Conservation (phyloP, 352 stramenopile species). For the Phytophthora fragariaefolia region DNA sequence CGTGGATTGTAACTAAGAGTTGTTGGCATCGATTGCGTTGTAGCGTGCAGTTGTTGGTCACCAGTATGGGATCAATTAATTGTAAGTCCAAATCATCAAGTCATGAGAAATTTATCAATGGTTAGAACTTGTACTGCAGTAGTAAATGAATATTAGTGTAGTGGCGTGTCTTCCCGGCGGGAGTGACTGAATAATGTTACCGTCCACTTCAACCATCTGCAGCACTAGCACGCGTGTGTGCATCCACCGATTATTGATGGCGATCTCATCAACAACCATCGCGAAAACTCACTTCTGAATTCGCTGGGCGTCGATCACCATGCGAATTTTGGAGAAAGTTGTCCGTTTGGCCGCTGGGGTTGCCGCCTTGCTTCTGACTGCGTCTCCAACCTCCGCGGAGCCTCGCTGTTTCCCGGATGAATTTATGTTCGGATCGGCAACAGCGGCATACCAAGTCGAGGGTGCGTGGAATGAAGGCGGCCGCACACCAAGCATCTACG, state of each 20-base stretch:
- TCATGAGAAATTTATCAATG: too few relatives aligned
- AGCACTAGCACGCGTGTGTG: background rate
- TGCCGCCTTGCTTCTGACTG: conserved; percentile 2
- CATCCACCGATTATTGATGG: background rate
- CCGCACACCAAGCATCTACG: conserved; percentile 89
- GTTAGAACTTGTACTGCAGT: too few relatives aligned
- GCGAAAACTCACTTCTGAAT: conserved; percentile 18
- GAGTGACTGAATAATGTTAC: too few relatives aligned
- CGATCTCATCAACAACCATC: background rate
- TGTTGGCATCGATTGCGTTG: too few relatives aligned
- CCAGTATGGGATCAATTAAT: too few relatives aligned
- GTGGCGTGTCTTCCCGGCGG: too few relatives aligned
- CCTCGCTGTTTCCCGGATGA: conserved; percentile 46
- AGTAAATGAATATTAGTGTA: too few relatives aligned
- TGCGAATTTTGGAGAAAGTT: conserved; percentile 16
- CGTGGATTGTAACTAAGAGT: too few relatives aligned
- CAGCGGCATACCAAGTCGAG: conserved; percentile 93
- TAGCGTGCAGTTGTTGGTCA: too few relatives aligned
- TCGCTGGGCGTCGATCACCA: conserved; percentile 8
- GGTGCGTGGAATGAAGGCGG: conserved; percentile 79
- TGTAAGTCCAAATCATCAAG: too few relatives aligned
- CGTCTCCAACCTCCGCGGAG: background rate
- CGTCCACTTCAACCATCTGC: conserved; percentile 1
- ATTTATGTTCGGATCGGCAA: conserved; percentile 88
- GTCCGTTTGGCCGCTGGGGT: conserved; percentile 9